These are phyloP conservation scores for Naegleria gruberi DNA, from an alignment of 208 protist species.

Conservation along the genomic window DNA sequence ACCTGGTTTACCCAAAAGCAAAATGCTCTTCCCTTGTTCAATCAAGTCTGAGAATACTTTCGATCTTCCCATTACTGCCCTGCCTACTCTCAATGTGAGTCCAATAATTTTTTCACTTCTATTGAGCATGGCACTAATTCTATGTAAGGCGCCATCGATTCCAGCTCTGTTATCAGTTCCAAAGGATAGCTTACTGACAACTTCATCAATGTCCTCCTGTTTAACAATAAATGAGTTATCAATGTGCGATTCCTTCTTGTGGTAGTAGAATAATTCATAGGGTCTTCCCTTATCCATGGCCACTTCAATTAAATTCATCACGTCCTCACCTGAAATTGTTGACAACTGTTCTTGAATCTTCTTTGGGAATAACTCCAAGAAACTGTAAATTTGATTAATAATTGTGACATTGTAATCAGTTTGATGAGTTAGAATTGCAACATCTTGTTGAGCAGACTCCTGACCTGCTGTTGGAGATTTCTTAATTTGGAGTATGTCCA, in stretches of 20 bases:
- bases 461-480: too few relatives aligned
- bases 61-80: conserved; percentile 59
- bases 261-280: not conserved
- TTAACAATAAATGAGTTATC: not conserved
- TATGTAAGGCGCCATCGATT: conserved; percentile 60
- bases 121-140: conserved; percentile 61
- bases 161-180: not conserved
- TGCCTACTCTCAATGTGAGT: conserved; percentile 68
- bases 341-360: too few relatives aligned
- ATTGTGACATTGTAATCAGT: too few relatives aligned
- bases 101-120: conserved; percentile 63
- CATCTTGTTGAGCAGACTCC: too few relatives aligned
- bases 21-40: conserved; percentile 33
- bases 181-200: not conserved
- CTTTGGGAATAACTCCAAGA: too few relatives aligned
- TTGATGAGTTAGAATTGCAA: too few relatives aligned
- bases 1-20: conserved; percentile 77
- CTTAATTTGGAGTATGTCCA: too few relatives aligned
- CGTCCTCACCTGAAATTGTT: too few relatives aligned
- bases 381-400: too few relatives aligned
- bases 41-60: not conserved
- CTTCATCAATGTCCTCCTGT: not conserved
- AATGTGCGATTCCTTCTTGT: not conserved
- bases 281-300: not conserved
- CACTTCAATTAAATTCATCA: not conserved